Evolutionary conservation across 257 asterid species (phyloP), one percentile per base, ranked within the genome.

Genomic region (Fraxinus anomala): DNA sequence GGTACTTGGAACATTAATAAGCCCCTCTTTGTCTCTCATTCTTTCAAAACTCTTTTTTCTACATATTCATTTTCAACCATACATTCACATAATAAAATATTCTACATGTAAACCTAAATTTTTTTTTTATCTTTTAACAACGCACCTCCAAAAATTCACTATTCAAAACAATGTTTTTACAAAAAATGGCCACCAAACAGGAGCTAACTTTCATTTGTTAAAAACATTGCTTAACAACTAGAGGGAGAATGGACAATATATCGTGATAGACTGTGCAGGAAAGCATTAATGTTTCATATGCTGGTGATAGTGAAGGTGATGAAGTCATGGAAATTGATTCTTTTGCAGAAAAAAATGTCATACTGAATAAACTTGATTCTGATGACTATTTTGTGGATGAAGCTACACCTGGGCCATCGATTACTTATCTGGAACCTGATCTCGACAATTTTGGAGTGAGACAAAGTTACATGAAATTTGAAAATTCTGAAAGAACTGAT

Each of bases 241-340:
- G 49, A 54, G 61, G 56, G 51, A 69, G 61, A 81, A 59, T 21
- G 77, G 75, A 70, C n/a, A 12, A 37, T 36, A 59, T 81, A 73
- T 72, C 66, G 17, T 54, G 13, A 72, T 39, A n/a, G 79, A 44
- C 74, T 82, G 36, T 70, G 77, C 85, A 86, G 89, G 82, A 82
- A 74, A 42, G 72, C 40, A 54, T 42, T 78, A n/a, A 33, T 66
- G 66, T 47, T 40, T 77, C 82, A 1, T 73, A 68, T 76, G 77
- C 63, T 40, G 78, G 67, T 30, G 83, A 67, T 28, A 36, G 31
- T 68, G 84, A 77, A 23, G 70, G 71, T 63, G 82, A 78, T 44
- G 81, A 74, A 63, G 17, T 80, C n/a, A 72, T 85, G 84, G 85
- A 79, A 66, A 73, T 80, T 31, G 87, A 87, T 72, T 71, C 80